These are phyloP conservation scores for Naganishia friedmannii DNA, from an alignment of 768 basidiomycete species.

Conservation along the genomic window DNA sequence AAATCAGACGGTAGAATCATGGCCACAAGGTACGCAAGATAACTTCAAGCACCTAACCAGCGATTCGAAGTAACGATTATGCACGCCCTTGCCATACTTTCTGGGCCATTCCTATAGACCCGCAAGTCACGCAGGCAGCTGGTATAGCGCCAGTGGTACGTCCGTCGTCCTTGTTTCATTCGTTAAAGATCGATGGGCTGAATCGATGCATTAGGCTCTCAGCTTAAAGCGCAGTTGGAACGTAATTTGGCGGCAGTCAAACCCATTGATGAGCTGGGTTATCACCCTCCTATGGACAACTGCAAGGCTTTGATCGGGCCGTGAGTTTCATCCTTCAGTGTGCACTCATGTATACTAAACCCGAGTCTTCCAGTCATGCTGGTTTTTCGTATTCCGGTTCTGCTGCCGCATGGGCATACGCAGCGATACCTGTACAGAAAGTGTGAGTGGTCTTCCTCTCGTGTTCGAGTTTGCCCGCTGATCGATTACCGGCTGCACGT, in stretches of 20 bases:
- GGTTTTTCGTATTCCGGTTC: constrained; percentile 93
- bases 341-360: neutral
- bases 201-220: constrained; percentile 54
- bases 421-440: constrained; percentile 71
- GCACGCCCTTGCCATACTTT: neutral
- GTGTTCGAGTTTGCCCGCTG: neutral
- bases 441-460: constrained; percentile 63
- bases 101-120: constrained; percentile 2
- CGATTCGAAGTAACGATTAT: neutral
- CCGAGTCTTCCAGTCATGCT: constrained; percentile 69
- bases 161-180: constrained; percentile 2
- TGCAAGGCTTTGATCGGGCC: constrained; percentile 91
- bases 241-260: constrained; percentile 65
- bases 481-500: neutral
- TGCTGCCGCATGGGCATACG: constrained; percentile 94
- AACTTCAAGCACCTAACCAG: neutral
- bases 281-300: constrained; percentile 66
- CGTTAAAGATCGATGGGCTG: neutral
- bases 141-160: constrained; percentile 75
- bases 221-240: constrained; percentile 63
- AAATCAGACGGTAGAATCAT: neutral
- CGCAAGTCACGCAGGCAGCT: constrained; percentile 82
- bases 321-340: constrained; percentile 56
- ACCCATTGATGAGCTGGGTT: constrained; percentile 55
- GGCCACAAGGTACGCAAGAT: neutral